Evolutionary conservation across 2,329 filamentous ascomycete species (phyloP).

Genomic region (Stemphylium beticola): DNA sequence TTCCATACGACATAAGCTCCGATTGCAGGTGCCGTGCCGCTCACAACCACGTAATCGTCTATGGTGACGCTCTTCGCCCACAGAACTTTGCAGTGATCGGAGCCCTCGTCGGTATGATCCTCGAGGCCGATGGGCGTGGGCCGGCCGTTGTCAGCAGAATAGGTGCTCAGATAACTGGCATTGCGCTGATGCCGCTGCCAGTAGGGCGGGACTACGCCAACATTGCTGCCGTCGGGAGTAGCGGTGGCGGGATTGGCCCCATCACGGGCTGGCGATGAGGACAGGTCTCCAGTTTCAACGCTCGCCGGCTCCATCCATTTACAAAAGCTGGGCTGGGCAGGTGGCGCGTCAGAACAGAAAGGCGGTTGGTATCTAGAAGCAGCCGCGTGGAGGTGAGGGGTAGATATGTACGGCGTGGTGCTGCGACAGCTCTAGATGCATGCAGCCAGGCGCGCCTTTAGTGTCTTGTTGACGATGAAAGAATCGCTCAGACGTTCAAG

Average conservation of each 20-base stretch:
- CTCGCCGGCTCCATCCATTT: slow-evolving; percentile 51
- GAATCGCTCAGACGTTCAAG: neutral
- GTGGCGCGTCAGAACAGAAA: slow-evolving; percentile 28
- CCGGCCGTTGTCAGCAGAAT: slow-evolving; percentile 42
- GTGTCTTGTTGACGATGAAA: slow-evolving; percentile 21
- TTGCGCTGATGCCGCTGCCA: slow-evolving; percentile 53
- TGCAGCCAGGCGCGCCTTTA: slow-evolving; percentile 18
- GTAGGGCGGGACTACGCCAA: slow-evolving; percentile 54
- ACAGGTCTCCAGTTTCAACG: slow-evolving; percentile 36
- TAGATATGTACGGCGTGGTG: slow-evolving; percentile 16
- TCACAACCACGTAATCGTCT: slow-evolving; percentile 67
- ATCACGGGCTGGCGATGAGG: slow-evolving; percentile 32
- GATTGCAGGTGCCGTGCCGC: slow-evolving; percentile 62
- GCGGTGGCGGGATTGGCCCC: slow-evolving; percentile 28
- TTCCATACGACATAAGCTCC: slow-evolving; percentile 98
- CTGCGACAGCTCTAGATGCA: too few species aligned
- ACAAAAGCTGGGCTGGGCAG: slow-evolving; percentile 33
- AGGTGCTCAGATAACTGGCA: slow-evolving; percentile 44
- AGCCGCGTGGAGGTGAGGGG: slow-evolving; percentile 23
- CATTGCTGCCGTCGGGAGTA: slow-evolving; percentile 38
- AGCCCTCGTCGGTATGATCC: slow-evolving; percentile 67
- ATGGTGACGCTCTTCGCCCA: slow-evolving; percentile 69
- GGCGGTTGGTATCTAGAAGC: slow-evolving; percentile 19
- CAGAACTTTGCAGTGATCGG: slow-evolving; percentile 62
- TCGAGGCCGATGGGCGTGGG: slow-evolving; percentile 64